Conservation (phyloP, 148 eudicot genomes). For the Cornus controversa region DNA sequence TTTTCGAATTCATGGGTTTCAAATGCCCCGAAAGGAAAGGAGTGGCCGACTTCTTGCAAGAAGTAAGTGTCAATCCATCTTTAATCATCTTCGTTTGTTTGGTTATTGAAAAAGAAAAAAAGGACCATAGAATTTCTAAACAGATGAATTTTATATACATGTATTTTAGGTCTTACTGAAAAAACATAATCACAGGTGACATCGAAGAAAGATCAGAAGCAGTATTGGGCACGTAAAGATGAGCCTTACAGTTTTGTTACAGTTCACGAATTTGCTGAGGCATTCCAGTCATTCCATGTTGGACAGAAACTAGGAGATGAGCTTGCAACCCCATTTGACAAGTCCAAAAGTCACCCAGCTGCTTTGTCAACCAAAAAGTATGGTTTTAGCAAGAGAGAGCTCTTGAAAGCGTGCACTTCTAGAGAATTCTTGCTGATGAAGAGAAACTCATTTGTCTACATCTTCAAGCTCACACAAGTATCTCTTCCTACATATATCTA, state of each 20-base stretch:
- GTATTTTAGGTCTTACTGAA: too few relatives aligned
- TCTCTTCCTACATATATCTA: slow-evolving; percentile 1
- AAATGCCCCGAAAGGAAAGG: slow-evolving; percentile 78
- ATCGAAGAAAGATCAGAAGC: slow-evolving; percentile 76
- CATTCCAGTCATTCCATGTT: slow-evolving; percentile 64
- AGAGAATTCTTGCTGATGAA: slow-evolving; percentile 72
- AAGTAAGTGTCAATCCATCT: slow-evolving; percentile 31
- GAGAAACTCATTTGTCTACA: slow-evolving; percentile 69
- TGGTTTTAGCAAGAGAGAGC: slow-evolving; percentile 50
- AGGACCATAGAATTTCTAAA: background rate
- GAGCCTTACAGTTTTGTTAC: slow-evolving; percentile 63
- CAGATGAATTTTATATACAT: background rate
- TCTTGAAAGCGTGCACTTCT: slow-evolving; percentile 47
- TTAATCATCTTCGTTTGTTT: background rate
- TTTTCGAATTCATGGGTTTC: slow-evolving; percentile 76
- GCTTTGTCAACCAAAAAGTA: slow-evolving; percentile 62
- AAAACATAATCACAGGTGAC: slow-evolving; percentile 44
- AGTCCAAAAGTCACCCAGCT: slow-evolving; percentile 67
- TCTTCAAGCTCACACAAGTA: slow-evolving; percentile 59
- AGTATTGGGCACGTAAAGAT: slow-evolving; percentile 54
- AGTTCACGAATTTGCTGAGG: slow-evolving; percentile 59
- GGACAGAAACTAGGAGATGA: slow-evolving; percentile 46
- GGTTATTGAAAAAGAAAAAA: background rate
- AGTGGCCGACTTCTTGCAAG: slow-evolving; percentile 80
- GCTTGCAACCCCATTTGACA: slow-evolving; percentile 57